Evolutionary conservation across 163 green algal species (phyloP), one percentile per base, ranked within the genome.

Genomic region (Coccomyxa subellipsoidea): DNA sequence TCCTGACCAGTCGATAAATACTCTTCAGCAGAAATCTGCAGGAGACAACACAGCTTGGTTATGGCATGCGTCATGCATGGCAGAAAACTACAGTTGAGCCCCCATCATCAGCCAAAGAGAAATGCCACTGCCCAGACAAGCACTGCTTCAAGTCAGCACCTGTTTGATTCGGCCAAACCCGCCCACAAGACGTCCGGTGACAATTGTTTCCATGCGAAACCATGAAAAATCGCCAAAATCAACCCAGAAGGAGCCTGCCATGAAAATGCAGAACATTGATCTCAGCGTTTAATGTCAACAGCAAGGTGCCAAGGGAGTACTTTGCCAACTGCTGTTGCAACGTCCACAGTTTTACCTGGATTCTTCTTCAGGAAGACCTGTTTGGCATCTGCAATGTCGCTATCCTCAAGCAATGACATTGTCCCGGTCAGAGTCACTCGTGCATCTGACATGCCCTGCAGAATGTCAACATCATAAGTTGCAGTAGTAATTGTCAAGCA

Each of bases 401-500:
- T 29, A 9, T 69, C 77, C 10, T 36, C 36, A 10, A 82, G 27
- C 40, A 39, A 34, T 29, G 78, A 12, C 39, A 86, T 54, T 15
- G 29, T 69, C 7, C 88, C 88, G 1, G 79, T 71, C 12, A 92
- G 36, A 38, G 54, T 91, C 3, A 88, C 71, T 7, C 87, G 82
- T 21, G 84, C 88, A 79, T 88, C 83, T 6, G 71, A 54, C 38
- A 92, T 82, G 69, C 88, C 84, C 86, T 90, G 85, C 81, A 40
- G 21, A 10, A n/a, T 73, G 78, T 25, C 4, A n/a, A 77, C 32
- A 2, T 27, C n/a, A 77, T 77, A 4, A 47, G 21, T 77, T 12
- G 66, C n/a, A 6, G 29, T 8, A 37, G 66, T 73, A 23, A 12
- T 73, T n/a, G n/a, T n/a, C n/a, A n/a, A n/a, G n/a, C n/a, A n/a